Evolutionary conservation across 768 basidiomycete species (phyloP).

Genomic region (Suillus lakei): DNA sequence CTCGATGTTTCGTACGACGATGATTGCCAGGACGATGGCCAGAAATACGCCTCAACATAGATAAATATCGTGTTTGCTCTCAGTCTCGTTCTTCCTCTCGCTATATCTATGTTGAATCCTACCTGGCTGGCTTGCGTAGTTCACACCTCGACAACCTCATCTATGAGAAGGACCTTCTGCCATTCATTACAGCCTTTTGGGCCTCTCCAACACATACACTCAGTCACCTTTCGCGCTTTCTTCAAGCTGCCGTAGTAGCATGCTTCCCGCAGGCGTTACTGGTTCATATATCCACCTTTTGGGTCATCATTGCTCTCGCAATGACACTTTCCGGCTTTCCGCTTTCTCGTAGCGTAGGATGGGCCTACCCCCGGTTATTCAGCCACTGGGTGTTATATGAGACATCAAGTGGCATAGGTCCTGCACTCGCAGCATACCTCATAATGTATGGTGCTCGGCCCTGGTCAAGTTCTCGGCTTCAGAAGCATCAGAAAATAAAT

Average conservation of each 20-base stretch:
- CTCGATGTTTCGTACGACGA: background rate
- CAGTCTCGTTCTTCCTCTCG: conserved; percentile 18
- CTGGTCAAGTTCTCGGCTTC: background rate
- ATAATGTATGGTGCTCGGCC: conserved; percentile 16
- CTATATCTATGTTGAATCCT: conserved; percentile 12
- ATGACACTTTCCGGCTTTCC: conserved; percentile 26
- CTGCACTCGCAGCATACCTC: conserved; percentile 31
- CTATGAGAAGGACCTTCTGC: conserved; percentile 35
- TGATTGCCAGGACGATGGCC: background rate
- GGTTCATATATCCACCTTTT: conserved; percentile 8
- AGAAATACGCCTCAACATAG: background rate
- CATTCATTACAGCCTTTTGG: conserved; percentile 44
- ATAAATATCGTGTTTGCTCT: conserved; percentile 16
- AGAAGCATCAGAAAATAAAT: too few species aligned
- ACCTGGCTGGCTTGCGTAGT: conserved; percentile 28
- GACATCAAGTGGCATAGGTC: conserved; percentile 41
- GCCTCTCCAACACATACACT: conserved; percentile 27
- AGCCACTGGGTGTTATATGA: conserved; percentile 47
- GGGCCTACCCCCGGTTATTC: conserved; percentile 43
- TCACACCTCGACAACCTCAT: conserved; percentile 44
- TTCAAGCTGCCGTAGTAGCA: conserved; percentile 18
- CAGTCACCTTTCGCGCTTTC: conserved; percentile 25
- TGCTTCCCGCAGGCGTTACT: background rate
- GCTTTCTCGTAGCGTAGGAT: conserved; percentile 36
- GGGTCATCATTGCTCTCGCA: conserved; percentile 25